Evolutionary conservation across 1,139 yeast genomes (phyloP).

Genomic region (Magnusiomyces paraingens): DNA sequence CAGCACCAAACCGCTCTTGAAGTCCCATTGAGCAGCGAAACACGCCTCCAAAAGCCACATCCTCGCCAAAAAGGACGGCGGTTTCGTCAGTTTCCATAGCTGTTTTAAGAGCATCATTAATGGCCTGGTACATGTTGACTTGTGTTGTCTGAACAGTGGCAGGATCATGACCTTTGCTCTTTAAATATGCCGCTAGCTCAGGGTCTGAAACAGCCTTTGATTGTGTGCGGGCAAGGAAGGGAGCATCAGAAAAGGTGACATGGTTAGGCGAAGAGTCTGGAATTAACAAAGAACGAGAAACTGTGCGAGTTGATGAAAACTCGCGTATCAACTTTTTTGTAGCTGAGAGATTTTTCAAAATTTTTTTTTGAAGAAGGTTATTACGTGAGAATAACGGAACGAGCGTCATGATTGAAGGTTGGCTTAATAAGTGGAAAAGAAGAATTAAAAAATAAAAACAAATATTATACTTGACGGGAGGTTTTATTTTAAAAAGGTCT

Average conservation of each 20-base stretch:
- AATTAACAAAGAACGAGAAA: constrained; percentile 12
- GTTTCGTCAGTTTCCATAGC: constrained; percentile 34
- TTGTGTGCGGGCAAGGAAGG: constrained; percentile 24
- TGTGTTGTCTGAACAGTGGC: constrained; percentile 18
- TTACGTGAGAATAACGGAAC: not conserved
- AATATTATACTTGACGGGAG: not conserved
- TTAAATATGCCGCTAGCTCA: constrained; percentile 17
- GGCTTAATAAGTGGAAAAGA: too few species aligned
- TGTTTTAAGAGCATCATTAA: constrained; percentile 33
- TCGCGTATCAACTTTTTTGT: not conserved
- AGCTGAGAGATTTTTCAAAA: not conserved
- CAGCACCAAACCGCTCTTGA: constrained; percentile 34
- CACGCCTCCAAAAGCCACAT: constrained; percentile 37
- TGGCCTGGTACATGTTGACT: constrained; percentile 32
- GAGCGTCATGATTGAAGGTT: not conserved
- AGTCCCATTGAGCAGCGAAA: constrained; percentile 36
- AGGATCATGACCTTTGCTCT: constrained; percentile 3
- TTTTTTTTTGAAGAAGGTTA: not conserved
- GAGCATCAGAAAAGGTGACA: constrained; percentile 25
- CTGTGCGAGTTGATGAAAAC: constrained; percentile 1
- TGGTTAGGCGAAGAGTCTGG: constrained; percentile 22
- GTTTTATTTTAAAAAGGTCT: too few species aligned
- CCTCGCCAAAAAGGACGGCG: constrained; percentile 34
- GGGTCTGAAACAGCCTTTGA: constrained; percentile 20
- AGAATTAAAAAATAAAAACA: not conserved